Percentiles rank a stretch among this genome's conserved stretches.
Conservation (phyloP, 768 basidiomycete species). For the Psilocybe tampanensis region DNA sequence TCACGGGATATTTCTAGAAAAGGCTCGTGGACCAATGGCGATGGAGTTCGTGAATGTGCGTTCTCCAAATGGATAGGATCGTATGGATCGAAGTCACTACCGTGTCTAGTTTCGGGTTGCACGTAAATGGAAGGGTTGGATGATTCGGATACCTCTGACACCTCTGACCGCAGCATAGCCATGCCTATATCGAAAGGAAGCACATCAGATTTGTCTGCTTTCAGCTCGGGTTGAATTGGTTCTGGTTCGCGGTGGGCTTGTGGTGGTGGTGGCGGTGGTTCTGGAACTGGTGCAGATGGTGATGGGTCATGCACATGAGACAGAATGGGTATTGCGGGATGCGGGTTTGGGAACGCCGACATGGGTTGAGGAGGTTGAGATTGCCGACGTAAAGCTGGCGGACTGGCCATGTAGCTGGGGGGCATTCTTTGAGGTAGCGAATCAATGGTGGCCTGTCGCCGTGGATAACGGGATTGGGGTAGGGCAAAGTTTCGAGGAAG, state of each 20-base stretch:
- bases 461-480: slow-evolving; percentile 3
- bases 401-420: slow-evolving; percentile 1
- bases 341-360: slow-evolving; percentile 4
- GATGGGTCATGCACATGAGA: background rate
- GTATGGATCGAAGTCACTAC: slow-evolving; percentile 27
- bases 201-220: slow-evolving; percentile 12
- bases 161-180: slow-evolving; percentile 27
- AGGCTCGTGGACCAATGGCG: slow-evolving; percentile 9
- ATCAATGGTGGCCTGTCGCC: background rate
- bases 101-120: slow-evolving; percentile 14
- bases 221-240: background rate
- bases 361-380: slow-evolving; percentile 1
- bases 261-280: background rate
- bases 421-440: background rate
- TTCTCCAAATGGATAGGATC: slow-evolving; percentile 22
- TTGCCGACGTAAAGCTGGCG: slow-evolving; percentile 13
- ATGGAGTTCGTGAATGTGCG: slow-evolving; percentile 20
- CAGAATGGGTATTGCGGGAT: background rate
- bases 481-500: slow-evolving; percentile 41
- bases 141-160: slow-evolving; percentile 12
- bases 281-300: background rate
- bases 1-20: slow-evolving; percentile 8
- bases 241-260: background rate
- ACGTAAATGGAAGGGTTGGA: slow-evolving; percentile 17
- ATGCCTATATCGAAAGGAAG: slow-evolving; percentile 28